Evolutionary conservation across 768 basidiomycete species (phyloP), one percentile per base, ranked within the genome.

Genomic region (Mycena belliarum): DNA sequence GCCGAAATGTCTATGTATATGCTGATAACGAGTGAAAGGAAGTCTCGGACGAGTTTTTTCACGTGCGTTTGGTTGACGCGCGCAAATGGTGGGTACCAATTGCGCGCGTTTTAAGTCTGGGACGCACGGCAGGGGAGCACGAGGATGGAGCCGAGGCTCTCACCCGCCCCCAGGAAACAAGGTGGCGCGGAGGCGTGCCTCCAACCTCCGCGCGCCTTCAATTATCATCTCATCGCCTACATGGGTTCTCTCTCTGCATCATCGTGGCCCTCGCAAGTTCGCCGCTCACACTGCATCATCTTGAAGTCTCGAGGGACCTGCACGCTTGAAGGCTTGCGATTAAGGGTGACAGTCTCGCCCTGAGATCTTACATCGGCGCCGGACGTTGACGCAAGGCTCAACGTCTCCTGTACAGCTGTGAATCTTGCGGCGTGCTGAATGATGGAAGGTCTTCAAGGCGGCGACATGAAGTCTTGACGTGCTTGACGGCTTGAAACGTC

Each of bases 51-150:
- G 15, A 40, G 7, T 26, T 37, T 24, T 49, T 52, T n/a, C 35
- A 42, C 40, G 50, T 52, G 50, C 50, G 12, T 42, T 52, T 52
- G 23, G 40, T 43, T 52, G 26, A 41, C 40, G 50, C 50, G 28
- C 26, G 28, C 25, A 41, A 38, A 23, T 24, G 48, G 48, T 49
- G 49, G 23, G 38, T 32, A 24, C 35, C 49, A 38, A 38, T 35
- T 49, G 48, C 48, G 32, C 48, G 33, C 24, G 49, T 26, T 38
- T 37, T 49, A 29, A 50, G 35, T 37, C 49, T 21, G 26, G 40
- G 29, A 24, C 50, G 26, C 50, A 14, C 50, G 41, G n/a, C 50
- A 42, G 42, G 50, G 50, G 50, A 52, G 50, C 50, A 52, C 50
- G 40, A 52, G 50, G 50, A 52, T 42, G 50, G 49, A 38, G 49